Base-by-base conservation (phyloP, 2,329 filamentous ascomycete genomes). In the Cladophialophora chaetospira region DNA sequence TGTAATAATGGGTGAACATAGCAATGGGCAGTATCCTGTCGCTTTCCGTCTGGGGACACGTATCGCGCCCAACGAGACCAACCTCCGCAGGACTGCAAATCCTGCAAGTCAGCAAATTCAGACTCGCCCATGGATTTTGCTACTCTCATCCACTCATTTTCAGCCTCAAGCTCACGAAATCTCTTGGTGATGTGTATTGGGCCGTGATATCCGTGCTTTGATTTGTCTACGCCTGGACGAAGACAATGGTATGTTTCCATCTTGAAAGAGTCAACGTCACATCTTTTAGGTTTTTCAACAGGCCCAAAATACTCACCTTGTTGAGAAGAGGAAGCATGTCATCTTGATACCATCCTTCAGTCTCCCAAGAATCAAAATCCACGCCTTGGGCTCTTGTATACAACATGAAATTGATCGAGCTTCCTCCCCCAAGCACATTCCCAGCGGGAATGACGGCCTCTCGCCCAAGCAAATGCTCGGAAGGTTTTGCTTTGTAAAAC, bases 401-500 rank as follows among this genome's bases (percentile, higher is more conserved):
- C 50, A 82, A 79, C 79, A 84, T 81, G 60, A 80, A 82, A 61
- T 85, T 85, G 52, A 86, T 75, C 0, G 80, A 81, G 11, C 77
- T 81, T 5, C 84, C 84, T 4, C 86, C 87, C 13, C 87, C 87
- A 0, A 89, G 74, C 0, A 83, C 78, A 23, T 77, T 26, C 10
- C 29, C 46, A 75, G 65, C 71, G 9, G 74, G 73, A 6, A 77
- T 71, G 21, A 77, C 70, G 3, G 70, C 36, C 43, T 60, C 63
- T 23, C 66, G 59, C 11, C 64, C 66, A 50, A 45, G 62, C 19
- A 69, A 50, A 5, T 67, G 58, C 17, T 76, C 68, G 0, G 75
- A 74, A 23, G 75, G 65, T 40, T 77, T 78, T 4, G 73, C 73
- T 61, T 80, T 73, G 66, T 82, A 82, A 66, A 83, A 83, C 29